Evolutionary conservation across 129 eudicot species (phyloP), one percentile per base, ranked within the genome.

Genomic region (Pseudognaphalium luteoalbum): DNA sequence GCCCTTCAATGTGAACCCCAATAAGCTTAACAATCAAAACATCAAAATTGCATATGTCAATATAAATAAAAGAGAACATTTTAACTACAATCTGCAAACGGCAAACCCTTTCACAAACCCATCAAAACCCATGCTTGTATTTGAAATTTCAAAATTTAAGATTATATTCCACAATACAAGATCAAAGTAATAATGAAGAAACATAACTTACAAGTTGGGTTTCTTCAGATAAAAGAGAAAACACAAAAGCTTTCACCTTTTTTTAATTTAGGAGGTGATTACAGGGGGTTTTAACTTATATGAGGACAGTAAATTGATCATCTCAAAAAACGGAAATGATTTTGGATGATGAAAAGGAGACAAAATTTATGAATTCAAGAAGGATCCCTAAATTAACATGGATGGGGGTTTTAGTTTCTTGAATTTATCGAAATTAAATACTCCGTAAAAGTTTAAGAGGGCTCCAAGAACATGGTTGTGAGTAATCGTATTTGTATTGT

Each of bases 361-460:
- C 83, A 68, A 81, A 78, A 6, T 33, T 54, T 60, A 60, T 74
- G 62, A 21, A 76, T 51, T 60, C 86, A 30, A 85, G 81, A 58
- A 66, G 76, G 83, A 73, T 66, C 35, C 47, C 34, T 22, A 73
- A 14, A 42, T 11, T 68, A 68, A 76, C 80, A 71, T 83, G 89
- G 84, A n/a, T n/a, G n/a, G 28, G 28, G 84, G 50, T 68, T 65
- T 78, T 61, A 9, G 33, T 68, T 21, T 77, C 85, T 85, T 85
- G 96, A 85, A 68, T 41, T 28, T 33, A 70, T 69, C 85, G 84
- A 73, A 60, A 57, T 32, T 20, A 14, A 32, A 64, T 47, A n/a
- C n/a, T n/a, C n/a, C n/a, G n/a, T n/a, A n/a, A 47, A 70, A 33
- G 14, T 25, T 25, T 6, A 33, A 34, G 63, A 47, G 61, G 50